Evolutionary conservation across 1,284 basidiomycete genomes (phyloP).

Genomic region (Moesziomyces aphidis): DNA sequence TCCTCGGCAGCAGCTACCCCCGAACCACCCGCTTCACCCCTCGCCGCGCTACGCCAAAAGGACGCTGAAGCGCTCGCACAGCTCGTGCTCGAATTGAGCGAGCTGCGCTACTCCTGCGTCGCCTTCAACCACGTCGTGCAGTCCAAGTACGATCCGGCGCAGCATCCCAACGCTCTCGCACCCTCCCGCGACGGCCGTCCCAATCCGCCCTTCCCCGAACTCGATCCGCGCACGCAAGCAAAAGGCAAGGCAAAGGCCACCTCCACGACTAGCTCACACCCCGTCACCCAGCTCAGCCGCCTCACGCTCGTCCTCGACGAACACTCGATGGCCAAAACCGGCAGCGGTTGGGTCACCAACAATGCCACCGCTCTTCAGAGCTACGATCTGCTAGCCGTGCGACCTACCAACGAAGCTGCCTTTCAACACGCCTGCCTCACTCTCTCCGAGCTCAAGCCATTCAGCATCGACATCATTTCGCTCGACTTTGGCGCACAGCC

Average conservation of each 20-base stretch:
- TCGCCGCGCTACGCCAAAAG: conserved; percentile 21
- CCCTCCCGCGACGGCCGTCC: conserved; percentile 20
- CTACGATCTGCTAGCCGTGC: conserved; percentile 81
- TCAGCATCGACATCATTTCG: conserved; percentile 83
- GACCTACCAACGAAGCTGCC: conserved; percentile 77
- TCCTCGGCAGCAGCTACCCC: conserved; percentile 20
- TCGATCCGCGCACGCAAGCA: conserved; percentile 50
- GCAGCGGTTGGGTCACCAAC: conserved; percentile 56
- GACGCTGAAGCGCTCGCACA: conserved; percentile 39
- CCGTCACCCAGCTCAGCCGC: conserved; percentile 60
- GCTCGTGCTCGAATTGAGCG: conserved; percentile 37
- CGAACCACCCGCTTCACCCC: conserved; percentile 8
- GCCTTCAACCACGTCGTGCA: conserved; percentile 61
- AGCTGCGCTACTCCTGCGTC: conserved; percentile 54
- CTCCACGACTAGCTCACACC: neutral
- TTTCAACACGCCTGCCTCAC: conserved; percentile 84
- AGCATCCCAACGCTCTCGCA: conserved; percentile 50
- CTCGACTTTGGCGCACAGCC: conserved; percentile 80
- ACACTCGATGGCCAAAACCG: conserved; percentile 52
- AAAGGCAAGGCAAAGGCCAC: conserved; percentile 18
- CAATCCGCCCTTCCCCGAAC: conserved; percentile 55
- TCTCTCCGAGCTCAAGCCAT: conserved; percentile 79
- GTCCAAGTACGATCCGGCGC: conserved; percentile 44
- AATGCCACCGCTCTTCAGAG: conserved; percentile 67
- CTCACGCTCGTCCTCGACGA: conserved; percentile 65